Percentiles rank a stretch among this genome's conserved stretches.
phyloP scores from a whole-genome alignment of 768 basidiomycete genomes.

The Pleurotus cornucopiae region DNA sequence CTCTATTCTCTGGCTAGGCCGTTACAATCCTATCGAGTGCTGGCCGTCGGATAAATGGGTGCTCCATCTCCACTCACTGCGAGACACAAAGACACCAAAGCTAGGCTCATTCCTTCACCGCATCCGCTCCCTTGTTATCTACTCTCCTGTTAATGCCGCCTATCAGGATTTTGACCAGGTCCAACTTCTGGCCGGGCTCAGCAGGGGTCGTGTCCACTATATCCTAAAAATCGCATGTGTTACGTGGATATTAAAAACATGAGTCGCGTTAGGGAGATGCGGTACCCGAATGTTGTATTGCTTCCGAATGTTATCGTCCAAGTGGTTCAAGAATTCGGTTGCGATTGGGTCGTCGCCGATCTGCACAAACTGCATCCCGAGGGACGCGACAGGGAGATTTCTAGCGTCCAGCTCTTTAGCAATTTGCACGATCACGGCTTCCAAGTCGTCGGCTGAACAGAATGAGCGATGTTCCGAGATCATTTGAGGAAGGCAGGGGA shows the following conservation, averaged over 20 bases:
- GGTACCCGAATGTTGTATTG: constrained; percentile 37
- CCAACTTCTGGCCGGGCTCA: constrained; percentile 37
- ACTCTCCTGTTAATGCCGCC: constrained; percentile 55
- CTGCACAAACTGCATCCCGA: constrained; percentile 63
- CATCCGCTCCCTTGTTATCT: constrained; percentile 12
- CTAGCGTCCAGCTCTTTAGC: constrained; percentile 42
- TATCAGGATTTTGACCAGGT: constrained; percentile 55
- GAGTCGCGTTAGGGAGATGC: constrained; percentile 10
- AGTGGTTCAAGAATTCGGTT: constrained; percentile 33
- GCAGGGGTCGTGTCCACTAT: constrained; percentile 62
- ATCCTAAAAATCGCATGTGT: constrained; percentile 32
- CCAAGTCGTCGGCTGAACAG: constrained; percentile 33
- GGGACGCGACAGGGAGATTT: constrained; percentile 42
- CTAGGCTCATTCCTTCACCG: neutral
- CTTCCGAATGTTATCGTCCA: constrained; percentile 48
- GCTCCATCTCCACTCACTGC: too few species aligned
- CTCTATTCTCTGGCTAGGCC: too few species aligned
- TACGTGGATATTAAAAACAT: neutral
- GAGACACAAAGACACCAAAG: too few species aligned
- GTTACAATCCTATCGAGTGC: too few species aligned
- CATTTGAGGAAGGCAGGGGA: neutral
- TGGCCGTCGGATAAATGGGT: too few species aligned
- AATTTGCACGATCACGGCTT: constrained; percentile 33
- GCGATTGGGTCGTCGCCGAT: constrained; percentile 44
- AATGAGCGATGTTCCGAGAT: constrained; percentile 1